Evolutionary conservation across 2,329 filamentous ascomycete species (phyloP).

Genomic region (Beauveria sp.): DNA sequence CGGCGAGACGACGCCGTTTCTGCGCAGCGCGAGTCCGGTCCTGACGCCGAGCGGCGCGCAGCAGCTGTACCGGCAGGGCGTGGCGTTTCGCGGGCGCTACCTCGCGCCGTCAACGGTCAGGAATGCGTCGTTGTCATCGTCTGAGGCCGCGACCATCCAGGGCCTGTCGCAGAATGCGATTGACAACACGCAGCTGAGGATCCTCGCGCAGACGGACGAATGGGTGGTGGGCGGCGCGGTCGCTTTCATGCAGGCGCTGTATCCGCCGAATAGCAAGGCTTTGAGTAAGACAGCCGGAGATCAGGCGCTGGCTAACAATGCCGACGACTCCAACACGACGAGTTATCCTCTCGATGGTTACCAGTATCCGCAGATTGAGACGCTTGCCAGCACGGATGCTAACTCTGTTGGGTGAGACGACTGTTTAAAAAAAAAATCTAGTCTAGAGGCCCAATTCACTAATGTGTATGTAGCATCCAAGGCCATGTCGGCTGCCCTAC

Average conservation of each 20-base stretch:
- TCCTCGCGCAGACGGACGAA: constrained; percentile 33
- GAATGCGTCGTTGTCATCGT: constrained; percentile 18
- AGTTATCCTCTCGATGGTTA: constrained; percentile 68
- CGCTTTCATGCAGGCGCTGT: constrained; percentile 78
- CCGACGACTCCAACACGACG: constrained; percentile 29
- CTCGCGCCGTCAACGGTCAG: constrained; percentile 22
- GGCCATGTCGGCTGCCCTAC: constrained; percentile 30
- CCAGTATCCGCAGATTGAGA: constrained; percentile 65
- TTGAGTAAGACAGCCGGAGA: constrained; percentile 24
- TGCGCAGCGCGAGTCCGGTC: constrained; percentile 19
- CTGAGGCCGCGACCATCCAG: constrained; percentile 30
- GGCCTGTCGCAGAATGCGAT: constrained; percentile 36
- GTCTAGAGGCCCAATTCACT: neutral
- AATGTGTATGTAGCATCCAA: constrained; percentile 24
- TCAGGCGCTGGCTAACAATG: constrained; percentile 34
- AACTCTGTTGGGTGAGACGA: constrained; percentile 36
- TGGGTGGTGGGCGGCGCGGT: constrained; percentile 59
- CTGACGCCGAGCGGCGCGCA: constrained; percentile 47
- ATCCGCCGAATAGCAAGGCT: constrained; percentile 55
- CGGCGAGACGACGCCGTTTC: constrained; percentile 44
- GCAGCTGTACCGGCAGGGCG: constrained; percentile 42
- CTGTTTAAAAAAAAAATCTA: too few relatives aligned
- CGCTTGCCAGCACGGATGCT: constrained; percentile 37
- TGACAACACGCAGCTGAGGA: constrained; percentile 38
- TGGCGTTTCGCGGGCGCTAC: constrained; percentile 42